Conservation (phyloP, 2,329 filamentous ascomycete species). For the Aureobasidium sp. region DNA sequence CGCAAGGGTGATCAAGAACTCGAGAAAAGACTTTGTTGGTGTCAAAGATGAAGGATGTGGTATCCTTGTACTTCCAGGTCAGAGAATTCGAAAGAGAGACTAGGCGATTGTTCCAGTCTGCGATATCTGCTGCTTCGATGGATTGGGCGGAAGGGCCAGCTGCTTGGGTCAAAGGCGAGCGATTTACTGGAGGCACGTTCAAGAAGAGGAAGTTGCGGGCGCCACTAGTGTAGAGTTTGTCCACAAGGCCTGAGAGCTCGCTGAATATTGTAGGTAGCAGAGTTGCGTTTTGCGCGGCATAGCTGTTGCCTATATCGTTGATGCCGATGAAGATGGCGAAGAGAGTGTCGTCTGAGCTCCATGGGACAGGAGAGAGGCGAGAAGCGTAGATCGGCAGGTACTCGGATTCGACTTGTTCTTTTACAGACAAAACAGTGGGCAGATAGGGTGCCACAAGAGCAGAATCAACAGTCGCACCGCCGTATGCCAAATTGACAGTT, state of each 20-base stretch:
- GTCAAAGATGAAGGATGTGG: conserved; percentile 49
- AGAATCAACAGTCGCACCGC: conserved; percentile 38
- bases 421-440: conserved; percentile 43
- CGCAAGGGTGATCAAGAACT: conserved; percentile 47
- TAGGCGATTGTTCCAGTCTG: conserved; percentile 46
- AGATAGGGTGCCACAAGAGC: conserved; percentile 45
- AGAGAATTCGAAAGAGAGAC: conserved; percentile 37
- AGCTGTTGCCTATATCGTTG: conserved; percentile 49
- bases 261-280: conserved; percentile 31
- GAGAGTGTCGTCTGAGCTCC: conserved; percentile 39
- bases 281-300: conserved; percentile 33
- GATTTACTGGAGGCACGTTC: conserved; percentile 44
- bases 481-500: conserved; percentile 48
- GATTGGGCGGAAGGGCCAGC: conserved; percentile 30
- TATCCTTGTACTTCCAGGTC: conserved; percentile 31
- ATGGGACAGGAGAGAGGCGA: conserved; percentile 31
- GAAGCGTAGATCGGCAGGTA: conserved; percentile 38
- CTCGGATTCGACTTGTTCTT: conserved; percentile 43
- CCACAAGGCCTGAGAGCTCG: conserved; percentile 32
- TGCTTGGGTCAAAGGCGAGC: conserved; percentile 42
- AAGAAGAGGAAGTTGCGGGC: conserved; percentile 46
- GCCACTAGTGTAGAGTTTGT: conserved; percentile 38
- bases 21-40: conserved; percentile 44
- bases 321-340: conserved; percentile 50
- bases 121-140: conserved; percentile 36